phyloP scores from a whole-genome alignment of 2,329 filamentous ascomycete species.

The Ophiostoma tasmaniense region DNA sequence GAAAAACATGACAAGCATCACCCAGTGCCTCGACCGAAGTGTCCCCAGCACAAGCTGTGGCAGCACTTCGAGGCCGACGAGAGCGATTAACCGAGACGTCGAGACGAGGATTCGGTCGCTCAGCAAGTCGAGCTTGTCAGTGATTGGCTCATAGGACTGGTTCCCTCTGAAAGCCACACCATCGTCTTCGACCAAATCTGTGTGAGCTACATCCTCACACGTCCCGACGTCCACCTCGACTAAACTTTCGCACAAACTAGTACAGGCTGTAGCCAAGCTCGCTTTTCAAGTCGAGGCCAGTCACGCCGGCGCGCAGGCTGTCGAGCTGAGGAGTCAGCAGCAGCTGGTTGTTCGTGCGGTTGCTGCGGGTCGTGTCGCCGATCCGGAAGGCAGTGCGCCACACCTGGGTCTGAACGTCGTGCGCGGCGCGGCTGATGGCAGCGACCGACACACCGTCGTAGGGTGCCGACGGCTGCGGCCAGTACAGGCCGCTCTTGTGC shows the following conservation, averaged over 20 bases:
- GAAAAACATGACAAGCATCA: constrained; percentile 11
- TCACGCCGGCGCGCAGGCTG: constrained; percentile 21
- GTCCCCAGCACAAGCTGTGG: background rate
- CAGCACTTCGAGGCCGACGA: background rate
- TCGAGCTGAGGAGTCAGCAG: constrained; percentile 20
- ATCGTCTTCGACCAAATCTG: background rate
- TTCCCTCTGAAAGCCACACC: background rate
- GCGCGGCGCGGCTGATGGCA: constrained; percentile 21
- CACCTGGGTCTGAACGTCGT: constrained; percentile 22
- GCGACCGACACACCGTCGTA: constrained; percentile 24
- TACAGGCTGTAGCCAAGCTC: constrained; percentile 25
- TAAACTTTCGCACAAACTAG: constrained; percentile 9
- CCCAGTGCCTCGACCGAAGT: background rate
- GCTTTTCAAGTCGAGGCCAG: constrained; percentile 26
- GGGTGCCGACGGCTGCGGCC: constrained; percentile 25
- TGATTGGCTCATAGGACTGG: background rate
- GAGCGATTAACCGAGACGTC: background rate
- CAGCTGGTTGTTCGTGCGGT: constrained; percentile 15
- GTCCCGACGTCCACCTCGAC: background rate
- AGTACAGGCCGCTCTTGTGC: constrained; percentile 22
- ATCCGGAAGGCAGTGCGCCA: constrained; percentile 17
- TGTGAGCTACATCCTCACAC: background rate
- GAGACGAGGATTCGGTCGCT: background rate
- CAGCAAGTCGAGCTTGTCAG: background rate
- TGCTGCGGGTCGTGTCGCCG: constrained; percentile 14